Evolutionary conservation across 345 rosid species (phyloP).

Genomic region (Cardiospermum halicacabum): DNA sequence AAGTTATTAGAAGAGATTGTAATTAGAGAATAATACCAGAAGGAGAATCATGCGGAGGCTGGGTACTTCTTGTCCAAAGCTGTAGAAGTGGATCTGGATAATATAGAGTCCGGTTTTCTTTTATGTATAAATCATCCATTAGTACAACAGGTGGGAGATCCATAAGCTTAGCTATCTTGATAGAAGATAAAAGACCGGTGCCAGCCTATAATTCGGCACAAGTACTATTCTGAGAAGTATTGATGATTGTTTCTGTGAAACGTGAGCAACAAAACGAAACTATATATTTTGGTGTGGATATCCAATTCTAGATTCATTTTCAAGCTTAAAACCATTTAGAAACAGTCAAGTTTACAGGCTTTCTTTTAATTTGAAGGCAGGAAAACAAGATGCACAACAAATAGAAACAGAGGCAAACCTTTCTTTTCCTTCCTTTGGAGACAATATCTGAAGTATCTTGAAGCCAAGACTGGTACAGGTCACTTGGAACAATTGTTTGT

Average conservation of each 20-base stretch:
- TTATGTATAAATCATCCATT: constrained; percentile 31
- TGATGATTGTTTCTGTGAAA: background rate
- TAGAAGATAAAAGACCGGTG: constrained; percentile 23
- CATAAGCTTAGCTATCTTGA: constrained; percentile 51
- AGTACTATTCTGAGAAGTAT: background rate
- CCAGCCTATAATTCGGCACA: constrained; percentile 34
- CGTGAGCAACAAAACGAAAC: background rate
- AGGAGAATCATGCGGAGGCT: constrained; percentile 45
- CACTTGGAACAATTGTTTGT: constrained; percentile 61
- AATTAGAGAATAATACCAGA: constrained; percentile 46
- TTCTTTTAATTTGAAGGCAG: background rate
- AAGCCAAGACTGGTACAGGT: constrained; percentile 70
- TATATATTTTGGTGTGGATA: background rate
- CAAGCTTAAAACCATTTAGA: background rate
- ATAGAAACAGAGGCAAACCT: constrained; percentile 30
- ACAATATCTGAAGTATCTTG: constrained; percentile 56
- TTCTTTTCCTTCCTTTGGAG: constrained; percentile 51
- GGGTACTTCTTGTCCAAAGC: constrained; percentile 60
- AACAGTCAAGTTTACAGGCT: background rate
- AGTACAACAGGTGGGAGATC: constrained; percentile 63
- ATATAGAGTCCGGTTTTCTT: constrained; percentile 30
- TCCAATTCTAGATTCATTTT: background rate
- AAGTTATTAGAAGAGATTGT: constrained; percentile 11
- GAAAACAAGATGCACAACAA: constrained; percentile 2
- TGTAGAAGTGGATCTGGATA: constrained; percentile 65